Conservation (phyloP, 805 yeast species). For the Metschnikowia koreensis region DNA sequence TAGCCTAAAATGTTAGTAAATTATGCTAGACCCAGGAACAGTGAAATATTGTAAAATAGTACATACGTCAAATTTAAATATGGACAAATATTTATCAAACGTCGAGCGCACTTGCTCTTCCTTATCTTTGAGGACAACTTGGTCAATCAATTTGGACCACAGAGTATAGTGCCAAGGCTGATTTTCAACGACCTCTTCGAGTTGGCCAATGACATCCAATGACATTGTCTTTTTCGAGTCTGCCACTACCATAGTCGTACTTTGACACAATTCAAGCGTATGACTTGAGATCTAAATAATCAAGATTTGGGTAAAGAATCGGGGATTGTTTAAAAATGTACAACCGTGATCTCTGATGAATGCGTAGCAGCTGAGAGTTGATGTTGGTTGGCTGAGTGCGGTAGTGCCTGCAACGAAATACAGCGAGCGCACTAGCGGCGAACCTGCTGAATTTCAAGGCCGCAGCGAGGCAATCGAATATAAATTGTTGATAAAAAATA, state of each 20-base stretch:
- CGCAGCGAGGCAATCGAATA: background rate
- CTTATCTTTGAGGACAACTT: constrained; percentile 49
- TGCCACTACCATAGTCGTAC: constrained; percentile 12
- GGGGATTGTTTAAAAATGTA: background rate
- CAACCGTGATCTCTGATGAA: background rate
- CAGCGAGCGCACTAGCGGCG: constrained; percentile 1
- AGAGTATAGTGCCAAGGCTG: constrained; percentile 53
- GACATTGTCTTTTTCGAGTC: constrained; percentile 26
- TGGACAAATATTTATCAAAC: constrained; percentile 57
- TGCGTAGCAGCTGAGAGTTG: background rate
- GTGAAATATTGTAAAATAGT: constrained; percentile 15
- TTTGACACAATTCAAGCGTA: background rate
- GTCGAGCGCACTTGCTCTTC: constrained; percentile 56
- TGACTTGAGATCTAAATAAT: background rate
- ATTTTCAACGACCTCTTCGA: constrained; percentile 52
- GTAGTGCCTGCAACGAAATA: constrained; percentile 4
- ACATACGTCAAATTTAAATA: constrained; percentile 60
- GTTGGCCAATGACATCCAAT: constrained; percentile 55
- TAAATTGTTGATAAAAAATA: background rate
- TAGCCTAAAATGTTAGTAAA: constrained; percentile 26
- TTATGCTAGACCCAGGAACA: background rate
- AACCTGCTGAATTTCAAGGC: background rate
- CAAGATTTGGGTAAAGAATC: background rate
- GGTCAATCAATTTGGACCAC: constrained; percentile 58
- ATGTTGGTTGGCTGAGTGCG: constrained; percentile 5